Base-by-base conservation (phyloP, 78 protist species). In the Dictyostelium brefeldianum region DNA sequence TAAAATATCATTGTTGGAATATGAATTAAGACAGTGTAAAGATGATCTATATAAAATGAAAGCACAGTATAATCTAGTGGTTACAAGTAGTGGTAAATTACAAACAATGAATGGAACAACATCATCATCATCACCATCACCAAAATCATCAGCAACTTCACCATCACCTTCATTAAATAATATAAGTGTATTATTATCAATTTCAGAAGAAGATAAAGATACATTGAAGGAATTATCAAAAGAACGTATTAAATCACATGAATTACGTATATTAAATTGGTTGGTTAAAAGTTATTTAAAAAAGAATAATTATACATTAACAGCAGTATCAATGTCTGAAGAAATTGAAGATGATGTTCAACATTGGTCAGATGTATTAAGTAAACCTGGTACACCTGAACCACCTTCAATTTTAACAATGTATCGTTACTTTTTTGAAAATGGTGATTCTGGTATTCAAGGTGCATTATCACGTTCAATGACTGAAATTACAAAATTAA, bases 361-460 rank as follows among this genome's bases (percentile, higher is more conserved):
- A 17, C 48, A 71, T 25, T 85, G 92, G 92, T 57, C 81, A 25
- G 92, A 85, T 48, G 20, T 85, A 10, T 11, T 62, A 0, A 31
- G 70, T 62, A 25, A 36, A 18, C 22, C 53, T 25, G 64, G 64
- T 75, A 43, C 53, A 47, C 46, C 83, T 5, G 92, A 85, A 62
- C 92, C 92, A 62, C 92, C 92, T 29, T 71, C 92, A 14, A 43
- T 85, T 41, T 29, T 85, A 14, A 85, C 92, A 1, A 85, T 85
- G 74, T 85, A 85, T 75, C 25, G 92, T 14, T 85, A 85, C 48
- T 85, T 85, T 29, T 85, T 85, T 74, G 92, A 85, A 47, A 85
- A 75, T 85, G 92, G 92, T 75, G 92, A 85, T 48, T 41, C 83
- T 2, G 92, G 92, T 47, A 78, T 85, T 31, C 92, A 85, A 36